Conservation (phyloP, 108 stramenopile genomes). For the Conticribra guillardii region DNA sequence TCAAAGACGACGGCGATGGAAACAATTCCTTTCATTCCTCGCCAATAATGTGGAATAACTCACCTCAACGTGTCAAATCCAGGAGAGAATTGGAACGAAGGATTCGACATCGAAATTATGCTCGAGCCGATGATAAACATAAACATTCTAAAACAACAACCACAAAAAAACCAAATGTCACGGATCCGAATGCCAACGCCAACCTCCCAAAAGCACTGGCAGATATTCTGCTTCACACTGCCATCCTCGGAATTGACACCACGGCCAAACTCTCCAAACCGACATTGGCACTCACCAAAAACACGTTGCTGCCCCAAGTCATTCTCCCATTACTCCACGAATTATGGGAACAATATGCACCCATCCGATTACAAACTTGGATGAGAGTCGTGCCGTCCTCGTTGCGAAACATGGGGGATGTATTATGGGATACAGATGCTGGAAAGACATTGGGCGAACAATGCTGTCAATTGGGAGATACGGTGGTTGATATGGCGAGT, state of each 20-base stretch:
- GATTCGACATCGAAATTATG: slow-evolving; percentile 9
- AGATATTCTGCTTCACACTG: slow-evolving; percentile 43
- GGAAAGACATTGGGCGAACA: slow-evolving; percentile 29
- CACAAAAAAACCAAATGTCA: neutral
- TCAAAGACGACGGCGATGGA: neutral
- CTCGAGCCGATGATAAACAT: neutral
- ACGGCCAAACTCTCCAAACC: slow-evolving; percentile 47
- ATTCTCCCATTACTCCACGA: slow-evolving; percentile 30
- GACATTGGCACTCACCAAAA: slow-evolving; percentile 26
- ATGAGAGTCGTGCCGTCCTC: slow-evolving; percentile 39
- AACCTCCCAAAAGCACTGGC: slow-evolving; percentile 25
- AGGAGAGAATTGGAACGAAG: slow-evolving; percentile 23
- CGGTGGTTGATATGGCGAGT: slow-evolving; percentile 52
- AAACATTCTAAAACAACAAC: neutral
- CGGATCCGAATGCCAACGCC: neutral
- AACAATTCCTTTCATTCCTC: slow-evolving; percentile 22
- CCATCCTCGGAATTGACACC: slow-evolving; percentile 41
- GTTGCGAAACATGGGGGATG: slow-evolving; percentile 20
- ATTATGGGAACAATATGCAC: slow-evolving; percentile 39
- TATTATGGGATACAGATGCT: slow-evolving; percentile 40
- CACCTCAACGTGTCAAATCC: slow-evolving; percentile 11
- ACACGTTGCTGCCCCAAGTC: slow-evolving; percentile 35
- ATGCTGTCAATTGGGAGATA: slow-evolving; percentile 33
- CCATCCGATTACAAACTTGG: slow-evolving; percentile 44
- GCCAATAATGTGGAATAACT: neutral